Conservation (phyloP, 345 rosid species). For the Anastatica hierochuntica region DNA sequence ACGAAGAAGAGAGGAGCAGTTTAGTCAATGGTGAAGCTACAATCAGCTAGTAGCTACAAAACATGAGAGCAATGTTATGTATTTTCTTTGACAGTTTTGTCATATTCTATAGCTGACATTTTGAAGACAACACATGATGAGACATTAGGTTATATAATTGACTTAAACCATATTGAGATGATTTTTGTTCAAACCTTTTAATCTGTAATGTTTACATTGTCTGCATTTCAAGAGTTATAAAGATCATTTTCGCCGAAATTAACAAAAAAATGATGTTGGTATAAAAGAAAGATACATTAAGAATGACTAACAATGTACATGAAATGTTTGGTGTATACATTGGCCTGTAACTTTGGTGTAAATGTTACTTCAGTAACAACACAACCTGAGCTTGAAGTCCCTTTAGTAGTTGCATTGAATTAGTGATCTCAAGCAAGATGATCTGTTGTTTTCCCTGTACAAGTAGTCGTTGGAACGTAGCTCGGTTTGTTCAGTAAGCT, state of each 20-base stretch:
- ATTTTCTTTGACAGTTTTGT: constrained; percentile 9
- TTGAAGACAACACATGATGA: constrained; percentile 6
- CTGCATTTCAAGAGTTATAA: no score
- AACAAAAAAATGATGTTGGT: neutral
- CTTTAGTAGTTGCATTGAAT: constrained; percentile 1
- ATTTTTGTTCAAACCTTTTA: neutral
- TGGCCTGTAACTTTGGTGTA: constrained; percentile 4
- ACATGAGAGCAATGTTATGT: constrained; percentile 1
- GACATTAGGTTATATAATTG: no score
- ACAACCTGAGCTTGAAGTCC: constrained; percentile 10
- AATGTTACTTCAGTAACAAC: constrained; percentile 9
- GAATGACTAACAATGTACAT: constrained; percentile 18
- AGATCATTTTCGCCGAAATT: no score
- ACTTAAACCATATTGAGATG: neutral
- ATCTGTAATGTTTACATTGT: constrained; percentile 1
- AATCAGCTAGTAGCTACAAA: constrained; percentile 30
- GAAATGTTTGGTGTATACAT: neutral
- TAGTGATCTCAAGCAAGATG: constrained; percentile 18
- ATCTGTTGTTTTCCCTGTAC: constrained; percentile 32
- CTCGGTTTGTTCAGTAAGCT: constrained; percentile 37
- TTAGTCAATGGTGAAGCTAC: constrained; percentile 60
- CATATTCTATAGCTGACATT: constrained; percentile 3
- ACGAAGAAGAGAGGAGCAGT: constrained; percentile 34
- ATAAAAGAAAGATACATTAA: neutral
- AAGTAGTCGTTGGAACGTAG: constrained; percentile 29